Evolutionary conservation across 345 rosid species (phyloP), one percentile per base, ranked within the genome.

Genomic region (Rhodamnia argentea): DNA sequence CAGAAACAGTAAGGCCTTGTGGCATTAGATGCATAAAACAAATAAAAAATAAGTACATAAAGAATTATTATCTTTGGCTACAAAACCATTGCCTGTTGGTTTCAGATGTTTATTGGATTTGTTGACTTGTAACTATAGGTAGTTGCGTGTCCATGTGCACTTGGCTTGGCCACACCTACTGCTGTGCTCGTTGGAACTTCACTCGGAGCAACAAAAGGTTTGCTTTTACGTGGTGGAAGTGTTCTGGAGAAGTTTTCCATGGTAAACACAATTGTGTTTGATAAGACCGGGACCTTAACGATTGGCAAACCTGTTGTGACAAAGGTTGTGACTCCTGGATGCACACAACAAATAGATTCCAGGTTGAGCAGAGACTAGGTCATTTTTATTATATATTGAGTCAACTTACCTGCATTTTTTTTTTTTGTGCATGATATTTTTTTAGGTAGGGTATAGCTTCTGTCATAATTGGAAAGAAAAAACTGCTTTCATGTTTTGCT

Each of bases 161-260:
- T 97, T 84, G 99, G 99, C 88, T 92, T 97, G 89, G 98, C 99
- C 87, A 96, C 99, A 56, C 99, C 99, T 83, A 97, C 99, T 56
- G 99, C 99, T 82, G 96, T 97, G 93, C 94, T 97, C 94, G 96
- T 97, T 85, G 99, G 99, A 88, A 97, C 98, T 58, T 97, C 99
- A 86, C 83, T 95, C 78, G 99, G 99, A 88, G 99, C 98, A 88
- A 96, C 96, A 89, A 93, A 90, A 90, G 99, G 99, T 84, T 89
- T 96, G 89, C 98, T 96, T 89, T 92, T 97, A 89, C 98, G 98
- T 59, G 98, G 99, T 86, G 99, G 99, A 90, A 91, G 89, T 91
- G 90, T 94, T 87, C 91, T 97, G 88, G 99, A 96, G 93, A 96
- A 95, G 89, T 96, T 97, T 87, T 91, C 99, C n/a, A 87, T 89